Base-by-base conservation (phyloP, 208 protist genomes). In the Acanthamoeba divionensis region DNA sequence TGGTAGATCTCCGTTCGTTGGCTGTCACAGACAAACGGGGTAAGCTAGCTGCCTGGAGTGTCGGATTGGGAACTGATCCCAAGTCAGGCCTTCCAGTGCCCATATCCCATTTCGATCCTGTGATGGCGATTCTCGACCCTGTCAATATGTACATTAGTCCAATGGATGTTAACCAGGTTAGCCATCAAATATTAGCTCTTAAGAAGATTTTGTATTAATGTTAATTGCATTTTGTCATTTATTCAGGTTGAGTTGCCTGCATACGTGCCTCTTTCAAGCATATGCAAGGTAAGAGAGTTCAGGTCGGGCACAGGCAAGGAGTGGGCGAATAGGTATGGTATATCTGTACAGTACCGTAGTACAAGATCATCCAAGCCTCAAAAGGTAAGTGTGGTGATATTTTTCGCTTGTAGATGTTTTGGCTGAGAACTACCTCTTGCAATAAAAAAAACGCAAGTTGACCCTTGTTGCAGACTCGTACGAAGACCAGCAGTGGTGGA, bases 401-500 rank as follows among this genome's bases (percentile, higher is more conserved):
- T n/a, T n/a, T n/a, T n/a, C n/a, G n/a, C n/a, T n/a, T n/a, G n/a
- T n/a, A n/a, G n/a, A n/a, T n/a, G n/a, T n/a, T n/a, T n/a, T n/a
- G n/a, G n/a, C n/a, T n/a, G n/a, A n/a, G n/a, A n/a, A n/a, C n/a
- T n/a, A n/a, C n/a, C n/a, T n/a, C n/a, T n/a, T n/a, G n/a, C n/a
- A n/a, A n/a, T n/a, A n/a, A n/a, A n/a, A n/a, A n/a, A n/a, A n/a
- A n/a, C n/a, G n/a, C n/a, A n/a, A n/a, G n/a, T n/a, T 80, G 69
- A 80, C 69, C 29, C 69, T 80, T 29, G 69, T 80, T 3, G 69
- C 41, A 26, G 29, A 41, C 69, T 60, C 9, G 29, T 33, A 54
- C 29, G 31, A 54, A 26, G 29, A 41, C 1, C 69, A 80, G 45
- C 69, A 80, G 69, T 80, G 69, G 69, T 80, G 69, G 69, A 80